A percentile compares a stretch with the other conserved stretches of the same genome.
phyloP scores from a whole-genome alignment of 2,329 filamentous ascomycete genomes.

The Paraphaeosphaeria minitans region DNA sequence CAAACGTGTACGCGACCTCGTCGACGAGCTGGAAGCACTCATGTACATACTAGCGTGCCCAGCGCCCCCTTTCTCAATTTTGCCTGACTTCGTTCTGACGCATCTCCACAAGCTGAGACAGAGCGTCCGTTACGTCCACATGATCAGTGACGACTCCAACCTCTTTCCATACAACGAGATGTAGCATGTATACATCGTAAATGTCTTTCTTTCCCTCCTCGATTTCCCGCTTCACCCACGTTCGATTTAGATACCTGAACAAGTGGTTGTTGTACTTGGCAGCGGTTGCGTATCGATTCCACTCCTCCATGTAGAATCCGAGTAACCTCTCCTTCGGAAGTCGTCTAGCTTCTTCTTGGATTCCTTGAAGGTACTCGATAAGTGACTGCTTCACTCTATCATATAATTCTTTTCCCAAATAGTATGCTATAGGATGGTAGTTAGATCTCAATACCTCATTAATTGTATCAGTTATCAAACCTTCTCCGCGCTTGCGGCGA shows the following conservation, averaged over 20 bases:
- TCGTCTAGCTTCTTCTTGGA: slow-evolving; percentile 75
- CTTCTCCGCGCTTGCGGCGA: slow-evolving; percentile 81
- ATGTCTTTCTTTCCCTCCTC: slow-evolving; percentile 98
- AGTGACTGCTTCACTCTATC: slow-evolving; percentile 65
- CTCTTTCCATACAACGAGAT: slow-evolving; percentile 92
- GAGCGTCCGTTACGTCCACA: background rate
- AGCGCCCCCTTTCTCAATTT: too few species aligned
- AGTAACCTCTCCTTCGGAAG: slow-evolving; percentile 89
- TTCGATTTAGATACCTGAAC: slow-evolving; percentile 93
- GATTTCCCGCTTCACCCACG: slow-evolving; percentile 99
- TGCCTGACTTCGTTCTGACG: background rate
- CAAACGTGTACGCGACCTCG: too few species aligned
- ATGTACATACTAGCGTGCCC: too few species aligned
- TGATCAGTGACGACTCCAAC: slow-evolving; percentile 36
- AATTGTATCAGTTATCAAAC: slow-evolving; percentile 50
- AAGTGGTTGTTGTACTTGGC: slow-evolving; percentile 98
- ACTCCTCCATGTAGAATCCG: slow-evolving; percentile 93
- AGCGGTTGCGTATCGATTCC: slow-evolving; percentile 92
- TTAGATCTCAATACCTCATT: background rate
- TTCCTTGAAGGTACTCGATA: slow-evolving; percentile 79
- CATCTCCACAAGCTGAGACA: background rate
- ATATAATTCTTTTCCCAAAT: slow-evolving; percentile 95
- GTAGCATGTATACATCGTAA: slow-evolving; percentile 96
- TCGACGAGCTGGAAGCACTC: too few species aligned
- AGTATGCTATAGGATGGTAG: slow-evolving; percentile 50